phyloP scores from a whole-genome alignment of 495 filamentous ascomycete genomes.

The Aspergillus ellipticus region DNA sequence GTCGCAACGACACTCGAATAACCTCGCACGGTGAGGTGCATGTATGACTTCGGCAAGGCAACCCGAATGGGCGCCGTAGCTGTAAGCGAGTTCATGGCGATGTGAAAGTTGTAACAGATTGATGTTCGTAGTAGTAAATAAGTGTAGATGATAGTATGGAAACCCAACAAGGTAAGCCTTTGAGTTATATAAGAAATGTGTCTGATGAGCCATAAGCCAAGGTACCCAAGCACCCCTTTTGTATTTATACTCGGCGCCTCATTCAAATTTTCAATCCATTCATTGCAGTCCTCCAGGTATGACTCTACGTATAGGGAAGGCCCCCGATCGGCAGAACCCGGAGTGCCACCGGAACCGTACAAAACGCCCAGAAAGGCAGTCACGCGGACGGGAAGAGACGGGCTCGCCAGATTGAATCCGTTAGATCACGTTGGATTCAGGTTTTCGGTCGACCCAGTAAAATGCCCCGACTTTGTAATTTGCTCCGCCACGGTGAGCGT shows the following conservation, averaged over 20 bases:
- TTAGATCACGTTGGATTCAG: no score
- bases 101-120: not conserved
- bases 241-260: not conserved
- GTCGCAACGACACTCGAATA: conserved; percentile 24
- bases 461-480: not conserved
- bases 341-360: conserved; percentile 2
- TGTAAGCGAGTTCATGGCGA: conserved; percentile 25
- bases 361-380: not conserved
- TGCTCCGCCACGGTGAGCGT: not conserved
- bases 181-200: not conserved
- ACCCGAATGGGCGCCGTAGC: conserved; percentile 31
- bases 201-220: no score
- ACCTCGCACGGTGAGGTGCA: conserved; percentile 25
- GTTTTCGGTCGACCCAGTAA: not conserved
- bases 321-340: conserved; percentile 14
- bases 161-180: not conserved
- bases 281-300: not conserved
- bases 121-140: not conserved
- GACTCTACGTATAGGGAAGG: not conserved
- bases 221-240: not conserved
- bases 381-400: conserved; percentile 8
- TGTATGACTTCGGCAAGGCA: conserved; percentile 24
- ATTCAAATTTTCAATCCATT: not conserved
- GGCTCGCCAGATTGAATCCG: no score
- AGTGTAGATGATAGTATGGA: not conserved